These are phyloP conservation scores for Flaveria sonorensis DNA, from an alignment of 129 eudicot genomes.

Conservation along the genomic window DNA sequence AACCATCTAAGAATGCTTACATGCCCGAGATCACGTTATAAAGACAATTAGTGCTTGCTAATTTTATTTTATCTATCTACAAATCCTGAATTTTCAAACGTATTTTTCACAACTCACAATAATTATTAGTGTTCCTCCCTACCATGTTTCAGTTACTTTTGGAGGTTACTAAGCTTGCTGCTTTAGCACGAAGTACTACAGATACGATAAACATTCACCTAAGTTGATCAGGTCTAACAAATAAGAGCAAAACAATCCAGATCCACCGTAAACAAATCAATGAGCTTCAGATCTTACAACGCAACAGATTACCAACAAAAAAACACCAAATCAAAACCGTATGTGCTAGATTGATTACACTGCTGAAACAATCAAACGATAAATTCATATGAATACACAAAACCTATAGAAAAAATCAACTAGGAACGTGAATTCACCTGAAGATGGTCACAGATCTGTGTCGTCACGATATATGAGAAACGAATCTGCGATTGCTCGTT, in stretches of 20 bases:
- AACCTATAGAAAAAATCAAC: background rate
- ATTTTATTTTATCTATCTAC: background rate
- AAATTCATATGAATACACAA: background rate
- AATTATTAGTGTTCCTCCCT: background rate
- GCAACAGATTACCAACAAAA: background rate
- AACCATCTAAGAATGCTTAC: background rate
- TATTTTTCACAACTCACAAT: background rate
- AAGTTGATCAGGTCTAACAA: background rate
- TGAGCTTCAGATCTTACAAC: background rate
- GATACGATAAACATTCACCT: background rate
- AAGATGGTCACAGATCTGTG: slow-evolving; percentile 5
- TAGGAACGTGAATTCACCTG: slow-evolving; percentile 1
- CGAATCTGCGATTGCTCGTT: background rate
- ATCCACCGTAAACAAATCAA: background rate
- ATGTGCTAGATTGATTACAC: background rate
- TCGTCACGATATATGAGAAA: background rate
- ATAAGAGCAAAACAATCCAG: background rate
- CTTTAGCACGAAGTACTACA: background rate
- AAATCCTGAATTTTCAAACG: background rate
- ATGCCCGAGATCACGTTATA: background rate
- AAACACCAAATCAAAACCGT: background rate
- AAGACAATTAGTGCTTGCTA: background rate
- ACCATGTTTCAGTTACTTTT: background rate
- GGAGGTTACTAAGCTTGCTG: background rate
- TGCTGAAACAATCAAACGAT: background rate